Conservation (phyloP, 129 eudicot species). For the Sambucus nigra region DNA sequence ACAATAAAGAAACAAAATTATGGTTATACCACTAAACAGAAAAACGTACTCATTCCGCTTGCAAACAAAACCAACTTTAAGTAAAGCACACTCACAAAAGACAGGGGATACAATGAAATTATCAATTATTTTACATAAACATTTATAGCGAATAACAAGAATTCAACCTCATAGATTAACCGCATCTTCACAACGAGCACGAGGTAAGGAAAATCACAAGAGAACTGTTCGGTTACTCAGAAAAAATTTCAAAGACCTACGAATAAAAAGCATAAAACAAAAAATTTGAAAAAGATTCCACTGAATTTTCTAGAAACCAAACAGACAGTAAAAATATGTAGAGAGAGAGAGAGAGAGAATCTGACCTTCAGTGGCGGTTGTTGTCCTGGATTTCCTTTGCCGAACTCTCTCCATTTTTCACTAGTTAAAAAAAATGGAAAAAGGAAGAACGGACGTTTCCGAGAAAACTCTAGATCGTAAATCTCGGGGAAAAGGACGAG, state of each 20-base stretch:
- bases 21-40: conserved; percentile 20
- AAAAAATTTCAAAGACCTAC: too few species aligned
- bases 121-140: neutral
- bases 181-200: too few species aligned
- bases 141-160: neutral
- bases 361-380: conserved; percentile 34
- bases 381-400: conserved; percentile 21
- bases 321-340: neutral
- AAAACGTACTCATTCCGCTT: conserved; percentile 5
- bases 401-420: conserved; percentile 34
- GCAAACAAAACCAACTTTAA: conserved; percentile 17
- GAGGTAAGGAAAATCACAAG: neutral
- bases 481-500: conserved; percentile 26
- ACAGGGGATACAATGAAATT: neutral
- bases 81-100: conserved; percentile 9
- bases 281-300: neutral
- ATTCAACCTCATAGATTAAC: neutral
- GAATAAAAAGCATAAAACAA: conserved; percentile 1
- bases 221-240: neutral
- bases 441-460: neutral
- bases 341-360: conserved; percentile 1
- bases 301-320: neutral
- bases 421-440: neutral
- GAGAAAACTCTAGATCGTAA: conserved; percentile 22
- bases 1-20: conserved; percentile 14